phyloP scores from a whole-genome alignment of 1,284 basidiomycete species.

The Bjerkandera adusta region DNA sequence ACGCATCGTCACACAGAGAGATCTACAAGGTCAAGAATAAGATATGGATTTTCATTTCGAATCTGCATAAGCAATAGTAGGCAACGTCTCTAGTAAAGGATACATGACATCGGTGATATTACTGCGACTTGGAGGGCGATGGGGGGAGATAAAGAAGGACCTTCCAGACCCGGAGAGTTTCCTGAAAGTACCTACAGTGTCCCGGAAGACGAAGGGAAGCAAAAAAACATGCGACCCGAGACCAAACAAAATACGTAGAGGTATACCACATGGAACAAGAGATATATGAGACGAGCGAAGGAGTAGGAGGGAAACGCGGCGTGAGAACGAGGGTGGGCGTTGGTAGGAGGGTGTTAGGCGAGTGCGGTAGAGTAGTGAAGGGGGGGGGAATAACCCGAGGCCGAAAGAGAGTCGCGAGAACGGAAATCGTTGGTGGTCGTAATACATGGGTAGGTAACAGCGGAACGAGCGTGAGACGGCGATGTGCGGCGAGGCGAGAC shows the following conservation, averaged over 20 bases:
- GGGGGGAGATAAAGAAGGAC: no score
- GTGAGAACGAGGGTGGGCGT: no score
- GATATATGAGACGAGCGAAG: neutral
- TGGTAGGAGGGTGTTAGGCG: no score
- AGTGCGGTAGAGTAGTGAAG: neutral
- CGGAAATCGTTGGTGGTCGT: constrained; percentile 2
- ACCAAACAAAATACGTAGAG: no score
- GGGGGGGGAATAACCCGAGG: neutral
- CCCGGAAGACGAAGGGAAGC: no score
- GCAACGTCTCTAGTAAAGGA: constrained; percentile 9
- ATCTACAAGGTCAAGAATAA: neutral
- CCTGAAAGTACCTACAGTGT: neutral
- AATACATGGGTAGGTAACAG: neutral
- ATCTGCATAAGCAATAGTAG: neutral
- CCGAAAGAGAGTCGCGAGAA: constrained; percentile 1
- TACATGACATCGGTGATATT: constrained; percentile 6
- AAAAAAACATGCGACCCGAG: no score
- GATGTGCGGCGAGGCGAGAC: no score
- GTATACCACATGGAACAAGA: neutral
- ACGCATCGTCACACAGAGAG: no score
- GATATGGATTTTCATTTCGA: constrained; percentile 2
- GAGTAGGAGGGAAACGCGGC: no score
- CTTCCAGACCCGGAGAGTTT: constrained; percentile 6
- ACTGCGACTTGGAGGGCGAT: constrained; percentile 1
- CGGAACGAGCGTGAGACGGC: constrained; percentile 8